Conservation (phyloP, 345 rosid genomes). For the Populus euphratica region DNA sequence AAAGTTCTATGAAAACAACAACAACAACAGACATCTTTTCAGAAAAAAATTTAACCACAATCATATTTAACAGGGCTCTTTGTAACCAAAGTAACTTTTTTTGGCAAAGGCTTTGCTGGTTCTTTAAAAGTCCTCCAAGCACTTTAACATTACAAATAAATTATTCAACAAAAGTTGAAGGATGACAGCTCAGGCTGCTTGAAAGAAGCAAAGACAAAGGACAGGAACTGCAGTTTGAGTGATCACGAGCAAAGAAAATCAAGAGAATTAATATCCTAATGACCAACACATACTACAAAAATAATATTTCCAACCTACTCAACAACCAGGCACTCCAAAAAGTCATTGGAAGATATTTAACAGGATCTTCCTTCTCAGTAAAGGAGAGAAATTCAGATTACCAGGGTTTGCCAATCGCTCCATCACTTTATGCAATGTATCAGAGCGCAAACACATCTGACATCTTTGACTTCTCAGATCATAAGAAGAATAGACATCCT, state of each 20-base stretch:
- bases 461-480: slow-evolving; percentile 31
- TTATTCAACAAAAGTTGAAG: neutral
- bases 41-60: neutral
- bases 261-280: neutral
- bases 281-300: neutral
- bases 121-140: neutral
- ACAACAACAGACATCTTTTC: neutral
- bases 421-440: slow-evolving; percentile 32
- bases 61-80: neutral
- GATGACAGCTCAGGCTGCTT: neutral
- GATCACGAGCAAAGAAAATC: neutral
- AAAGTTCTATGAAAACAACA: neutral
- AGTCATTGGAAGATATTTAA: neutral
- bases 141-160: neutral
- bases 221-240: neutral
- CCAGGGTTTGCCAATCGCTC: slow-evolving; percentile 33
- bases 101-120: neutral
- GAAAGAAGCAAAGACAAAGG: neutral
- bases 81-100: neutral
- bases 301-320: neutral
- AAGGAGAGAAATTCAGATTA: neutral
- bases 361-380: neutral
- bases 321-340: neutral
- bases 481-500: slow-evolving; percentile 18
- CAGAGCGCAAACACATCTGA: slow-evolving; percentile 34